These are phyloP conservation scores for Trichoderma lentiforme DNA, from an alignment of 2,329 filamentous ascomycete genomes.

Conservation along the genomic window DNA sequence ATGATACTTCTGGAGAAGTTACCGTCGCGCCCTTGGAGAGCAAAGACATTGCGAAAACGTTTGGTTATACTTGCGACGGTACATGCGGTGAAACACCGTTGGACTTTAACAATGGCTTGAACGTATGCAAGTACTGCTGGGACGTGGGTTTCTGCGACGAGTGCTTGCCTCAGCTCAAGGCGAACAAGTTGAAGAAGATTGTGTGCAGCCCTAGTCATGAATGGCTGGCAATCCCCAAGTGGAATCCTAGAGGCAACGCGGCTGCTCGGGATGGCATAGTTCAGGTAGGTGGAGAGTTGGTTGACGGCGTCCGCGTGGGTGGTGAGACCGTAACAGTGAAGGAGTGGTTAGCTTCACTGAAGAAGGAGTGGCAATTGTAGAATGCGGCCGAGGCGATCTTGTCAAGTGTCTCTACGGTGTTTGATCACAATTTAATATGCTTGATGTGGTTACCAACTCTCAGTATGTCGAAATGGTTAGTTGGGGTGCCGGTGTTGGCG, in stretches of 20 bases:
- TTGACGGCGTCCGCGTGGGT: neutral
- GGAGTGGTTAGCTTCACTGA: neutral
- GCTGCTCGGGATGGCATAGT: neutral
- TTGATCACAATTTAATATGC: neutral
- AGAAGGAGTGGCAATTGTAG: too few relatives aligned
- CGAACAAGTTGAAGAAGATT: neutral
- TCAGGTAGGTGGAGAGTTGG: neutral
- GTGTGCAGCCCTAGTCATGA: neutral
- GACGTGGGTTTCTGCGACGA: neutral
- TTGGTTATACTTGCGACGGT: neutral
- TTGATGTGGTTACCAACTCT: neutral
- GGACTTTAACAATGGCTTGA: neutral
- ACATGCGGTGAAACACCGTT: neutral
- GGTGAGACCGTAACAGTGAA: neutral
- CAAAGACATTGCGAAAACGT: neutral
- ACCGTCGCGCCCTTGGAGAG: too few relatives aligned
- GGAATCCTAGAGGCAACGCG: neutral
- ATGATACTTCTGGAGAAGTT: too few relatives aligned
- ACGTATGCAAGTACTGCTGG: neutral
- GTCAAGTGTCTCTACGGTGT: too few relatives aligned
- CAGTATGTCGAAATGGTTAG: neutral
- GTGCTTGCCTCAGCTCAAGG: neutral
- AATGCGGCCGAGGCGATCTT: too few relatives aligned
- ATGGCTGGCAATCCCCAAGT: neutral
- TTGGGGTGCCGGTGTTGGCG: neutral